Evolutionary conservation across 345 rosid genomes (phyloP).

Genomic region (Citrus inodora): DNA sequence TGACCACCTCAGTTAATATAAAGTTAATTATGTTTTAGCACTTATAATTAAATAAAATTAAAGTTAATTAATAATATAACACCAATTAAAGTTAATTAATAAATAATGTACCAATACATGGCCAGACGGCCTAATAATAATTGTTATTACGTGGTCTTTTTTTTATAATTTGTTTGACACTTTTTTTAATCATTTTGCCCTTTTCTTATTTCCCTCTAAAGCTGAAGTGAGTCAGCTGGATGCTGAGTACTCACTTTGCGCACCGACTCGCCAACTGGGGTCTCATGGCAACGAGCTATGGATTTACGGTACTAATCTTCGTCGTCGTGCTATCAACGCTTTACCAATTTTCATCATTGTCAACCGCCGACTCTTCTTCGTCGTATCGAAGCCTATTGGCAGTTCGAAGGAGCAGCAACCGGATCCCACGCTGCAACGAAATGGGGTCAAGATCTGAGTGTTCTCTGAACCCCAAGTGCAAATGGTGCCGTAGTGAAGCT

Average conservation of each 20-base stretch:
- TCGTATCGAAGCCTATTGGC: slow-evolving; percentile 20
- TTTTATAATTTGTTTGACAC: too few species aligned
- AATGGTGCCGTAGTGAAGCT: slow-evolving; percentile 52
- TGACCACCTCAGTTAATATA: too few species aligned
- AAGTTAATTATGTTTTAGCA: too few species aligned
- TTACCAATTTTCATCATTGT: slow-evolving; percentile 11
- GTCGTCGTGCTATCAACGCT: slow-evolving; percentile 13
- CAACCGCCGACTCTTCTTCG: neutral
- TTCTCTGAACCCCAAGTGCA: slow-evolving; percentile 35
- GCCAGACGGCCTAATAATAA: too few species aligned
- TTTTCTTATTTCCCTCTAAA: too few species aligned
- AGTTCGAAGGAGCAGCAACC: slow-evolving; percentile 17
- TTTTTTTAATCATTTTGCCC: too few species aligned
- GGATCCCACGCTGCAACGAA: slow-evolving; percentile 34
- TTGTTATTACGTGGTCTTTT: too few species aligned
- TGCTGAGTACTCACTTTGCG: neutral
- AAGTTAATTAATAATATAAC: too few species aligned
- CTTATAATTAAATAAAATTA: too few species aligned
- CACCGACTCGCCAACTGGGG: neutral
- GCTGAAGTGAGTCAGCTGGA: neutral
- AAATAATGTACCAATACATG: too few species aligned
- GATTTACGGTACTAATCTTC: slow-evolving; percentile 4
- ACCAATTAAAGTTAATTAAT: too few species aligned
- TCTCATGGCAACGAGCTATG: slow-evolving; percentile 10
- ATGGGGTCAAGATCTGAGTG: slow-evolving; percentile 43